Evolutionary conservation across 495 filamentous ascomycete genomes (phyloP).

Genomic region (Daldinia grandis): DNA sequence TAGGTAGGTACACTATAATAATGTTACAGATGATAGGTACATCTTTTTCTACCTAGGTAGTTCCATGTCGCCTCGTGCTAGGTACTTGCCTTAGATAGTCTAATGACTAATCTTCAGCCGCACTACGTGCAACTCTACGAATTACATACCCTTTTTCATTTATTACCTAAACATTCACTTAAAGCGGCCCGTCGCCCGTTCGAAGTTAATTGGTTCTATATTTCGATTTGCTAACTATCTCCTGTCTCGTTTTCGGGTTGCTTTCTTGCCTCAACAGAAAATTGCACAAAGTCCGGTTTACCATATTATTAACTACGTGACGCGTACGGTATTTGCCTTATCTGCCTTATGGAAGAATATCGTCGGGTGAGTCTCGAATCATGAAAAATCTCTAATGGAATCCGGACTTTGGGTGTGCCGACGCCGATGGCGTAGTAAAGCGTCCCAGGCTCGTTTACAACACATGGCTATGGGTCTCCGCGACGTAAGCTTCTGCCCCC

Average conservation of each 20-base stretch:
- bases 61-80: neutral
- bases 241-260: no score
- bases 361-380: neutral
- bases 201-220: neutral
- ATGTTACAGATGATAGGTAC: neutral
- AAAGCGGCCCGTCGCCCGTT: neutral
- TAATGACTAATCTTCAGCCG: neutral
- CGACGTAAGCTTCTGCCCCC: neutral
- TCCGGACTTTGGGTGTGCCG: neutral
- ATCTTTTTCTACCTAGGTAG: no score
- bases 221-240: neutral
- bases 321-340: no score
- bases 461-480: neutral
- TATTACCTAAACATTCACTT: neutral
- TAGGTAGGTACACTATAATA: neutral
- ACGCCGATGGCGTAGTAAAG: neutral
- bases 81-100: neutral
- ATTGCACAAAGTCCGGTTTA: neutral
- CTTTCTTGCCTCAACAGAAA: neutral
- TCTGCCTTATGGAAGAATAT: neutral
- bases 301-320: neutral
- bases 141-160: neutral
- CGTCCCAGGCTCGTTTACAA: no score
- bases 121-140: conserved; percentile 4
- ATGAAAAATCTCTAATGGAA: neutral